Percentiles rank a stretch among this genome's conserved stretches.
Conservation (phyloP, 768 basidiomycete genomes). For the Lactifluus pinguis region DNA sequence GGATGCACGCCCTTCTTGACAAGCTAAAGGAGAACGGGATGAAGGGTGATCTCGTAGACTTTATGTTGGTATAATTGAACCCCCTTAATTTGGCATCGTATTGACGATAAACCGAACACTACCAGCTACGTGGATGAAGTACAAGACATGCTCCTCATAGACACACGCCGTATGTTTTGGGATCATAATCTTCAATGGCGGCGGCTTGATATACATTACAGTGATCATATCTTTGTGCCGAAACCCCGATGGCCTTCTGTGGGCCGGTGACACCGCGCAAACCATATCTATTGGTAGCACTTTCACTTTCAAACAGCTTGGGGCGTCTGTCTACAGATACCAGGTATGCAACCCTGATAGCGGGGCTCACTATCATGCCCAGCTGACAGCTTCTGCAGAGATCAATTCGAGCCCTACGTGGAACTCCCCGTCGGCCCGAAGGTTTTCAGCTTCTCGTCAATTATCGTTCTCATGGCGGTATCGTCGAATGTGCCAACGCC, state of each 20-base stretch:
- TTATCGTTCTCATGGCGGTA: constrained; percentile 65
- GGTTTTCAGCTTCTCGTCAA: constrained; percentile 55
- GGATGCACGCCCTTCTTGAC: constrained; percentile 43
- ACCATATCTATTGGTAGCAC: constrained; percentile 66
- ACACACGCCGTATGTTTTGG: constrained; percentile 40
- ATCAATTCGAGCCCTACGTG: not conserved
- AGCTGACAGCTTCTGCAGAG: not conserved
- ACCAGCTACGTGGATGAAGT: constrained; percentile 64
- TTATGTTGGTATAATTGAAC: constrained; percentile 34
- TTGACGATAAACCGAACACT: not conserved
- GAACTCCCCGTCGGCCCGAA: constrained; percentile 22
- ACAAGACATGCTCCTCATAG: constrained; percentile 63
- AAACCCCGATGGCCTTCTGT: constrained; percentile 50
- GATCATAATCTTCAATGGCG: not conserved
- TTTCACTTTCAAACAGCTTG: constrained; percentile 64
- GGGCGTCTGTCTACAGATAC: constrained; percentile 51
- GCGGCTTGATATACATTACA: constrained; percentile 21
- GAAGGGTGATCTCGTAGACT: constrained; percentile 41
- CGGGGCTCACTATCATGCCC: too few species aligned
- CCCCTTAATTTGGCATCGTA: not conserved
- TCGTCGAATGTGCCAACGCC: constrained; percentile 61
- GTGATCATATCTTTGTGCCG: constrained; percentile 54
- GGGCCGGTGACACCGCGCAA: constrained; percentile 77
- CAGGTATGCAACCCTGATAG: too few species aligned
- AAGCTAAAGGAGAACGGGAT: constrained; percentile 26